phyloP scores from a whole-genome alignment of 2,329 filamentous ascomycete genomes.

The Phaeosphaeria sp. region DNA sequence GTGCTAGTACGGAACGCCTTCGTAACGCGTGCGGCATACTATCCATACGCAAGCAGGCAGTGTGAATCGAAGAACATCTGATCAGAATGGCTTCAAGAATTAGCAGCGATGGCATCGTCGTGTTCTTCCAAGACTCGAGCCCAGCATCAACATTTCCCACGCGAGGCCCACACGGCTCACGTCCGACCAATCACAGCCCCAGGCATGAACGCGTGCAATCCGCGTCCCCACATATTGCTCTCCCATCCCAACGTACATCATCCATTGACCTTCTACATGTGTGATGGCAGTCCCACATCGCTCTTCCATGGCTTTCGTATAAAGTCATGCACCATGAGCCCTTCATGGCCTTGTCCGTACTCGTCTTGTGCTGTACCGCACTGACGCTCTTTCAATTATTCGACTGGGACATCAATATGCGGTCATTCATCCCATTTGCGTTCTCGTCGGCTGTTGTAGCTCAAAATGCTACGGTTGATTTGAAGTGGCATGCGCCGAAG shows the following conservation, averaged over 20 bases:
- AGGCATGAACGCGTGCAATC: slow-evolving; percentile 22
- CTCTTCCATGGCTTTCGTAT: slow-evolving; percentile 1
- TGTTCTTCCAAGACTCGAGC: background rate
- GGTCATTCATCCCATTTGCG: slow-evolving; percentile 20
- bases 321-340: slow-evolving; percentile 37
- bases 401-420: slow-evolving; percentile 29
- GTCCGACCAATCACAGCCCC: slow-evolving; percentile 22
- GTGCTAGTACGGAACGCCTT: background rate
- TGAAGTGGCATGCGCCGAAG: slow-evolving; percentile 46
- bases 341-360: slow-evolving; percentile 9
- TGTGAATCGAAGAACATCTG: background rate
- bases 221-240: slow-evolving; percentile 7
- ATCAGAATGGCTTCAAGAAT: background rate
- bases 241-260: slow-evolving; percentile 14
- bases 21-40: background rate
- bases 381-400: slow-evolving; percentile 30
- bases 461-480: slow-evolving; percentile 29
- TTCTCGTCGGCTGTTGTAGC: slow-evolving; percentile 21
- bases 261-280: slow-evolving; percentile 23
- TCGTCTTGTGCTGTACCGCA: slow-evolving; percentile 22
- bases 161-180: background rate
- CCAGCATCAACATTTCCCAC: background rate
- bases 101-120: background rate
- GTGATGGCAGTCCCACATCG: slow-evolving; percentile 21
- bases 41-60: background rate